These are phyloP conservation scores for Arthrobotrys entomopaga DNA, from an alignment of 2,329 filamentous ascomycete genomes.

Conservation along the genomic window DNA sequence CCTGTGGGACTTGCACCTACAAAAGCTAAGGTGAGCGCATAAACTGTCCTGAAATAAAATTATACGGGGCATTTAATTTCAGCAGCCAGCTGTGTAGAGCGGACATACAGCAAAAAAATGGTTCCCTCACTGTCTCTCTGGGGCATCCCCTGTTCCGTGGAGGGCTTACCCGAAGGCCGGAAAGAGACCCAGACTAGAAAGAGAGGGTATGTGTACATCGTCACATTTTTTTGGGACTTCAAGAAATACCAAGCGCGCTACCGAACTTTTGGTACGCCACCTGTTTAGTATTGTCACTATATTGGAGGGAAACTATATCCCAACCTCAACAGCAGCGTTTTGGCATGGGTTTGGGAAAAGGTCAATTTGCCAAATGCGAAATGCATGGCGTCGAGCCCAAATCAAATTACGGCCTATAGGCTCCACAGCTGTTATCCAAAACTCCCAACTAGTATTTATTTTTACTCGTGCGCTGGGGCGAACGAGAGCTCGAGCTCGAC, in stretches of 20 bases:
- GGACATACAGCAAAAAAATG: constrained; percentile 33
- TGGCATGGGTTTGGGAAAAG: constrained; percentile 20
- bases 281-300: constrained; percentile 52
- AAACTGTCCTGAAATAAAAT: constrained; percentile 54
- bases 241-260: constrained; percentile 46
- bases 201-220: constrained; percentile 31
- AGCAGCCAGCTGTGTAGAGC: constrained; percentile 39
- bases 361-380: constrained; percentile 43
- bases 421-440: constrained; percentile 36
- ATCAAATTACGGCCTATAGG: constrained; percentile 29
- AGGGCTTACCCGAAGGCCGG: constrained; percentile 34
- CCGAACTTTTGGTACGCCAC: constrained; percentile 51
- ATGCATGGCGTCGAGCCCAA: constrained; percentile 52
- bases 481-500: constrained; percentile 33
- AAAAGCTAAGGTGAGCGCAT: constrained; percentile 53
- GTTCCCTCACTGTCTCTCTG: constrained; percentile 34
- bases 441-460: constrained; percentile 37
- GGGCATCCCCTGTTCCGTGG: constrained; percentile 41
- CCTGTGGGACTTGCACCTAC: constrained; percentile 48
- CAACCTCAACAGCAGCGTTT: constrained; percentile 42
- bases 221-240: constrained; percentile 45
- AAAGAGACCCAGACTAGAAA: background rate
- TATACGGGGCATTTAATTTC: constrained; percentile 49
- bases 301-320: constrained; percentile 42
- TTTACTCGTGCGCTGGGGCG: background rate